Evolutionary conservation across 345 rosid genomes (phyloP).

Genomic region (Citrus trifoliata): DNA sequence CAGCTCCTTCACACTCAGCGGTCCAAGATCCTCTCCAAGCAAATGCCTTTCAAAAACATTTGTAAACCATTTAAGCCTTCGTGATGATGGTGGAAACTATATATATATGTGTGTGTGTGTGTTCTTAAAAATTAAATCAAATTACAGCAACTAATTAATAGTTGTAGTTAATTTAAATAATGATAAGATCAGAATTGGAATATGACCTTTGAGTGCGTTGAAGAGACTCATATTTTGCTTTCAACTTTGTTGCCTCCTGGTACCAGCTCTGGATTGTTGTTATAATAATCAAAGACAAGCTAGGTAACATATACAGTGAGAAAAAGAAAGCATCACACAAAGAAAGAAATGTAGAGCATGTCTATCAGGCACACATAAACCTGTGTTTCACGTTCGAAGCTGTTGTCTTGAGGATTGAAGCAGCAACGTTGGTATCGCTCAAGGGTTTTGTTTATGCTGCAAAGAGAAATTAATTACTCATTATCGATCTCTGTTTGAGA

Average conservation of each 20-base stretch:
- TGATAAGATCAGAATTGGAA: neutral
- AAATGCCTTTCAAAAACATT: slow-evolving; percentile 49
- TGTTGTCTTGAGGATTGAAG: slow-evolving; percentile 52
- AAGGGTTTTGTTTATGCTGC: slow-evolving; percentile 57
- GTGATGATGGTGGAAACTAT: too few species aligned
- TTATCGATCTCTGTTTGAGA: neutral
- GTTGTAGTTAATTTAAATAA: neutral
- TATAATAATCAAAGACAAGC: neutral
- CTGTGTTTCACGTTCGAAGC: slow-evolving; percentile 64
- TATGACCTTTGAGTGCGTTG: slow-evolving; percentile 76
- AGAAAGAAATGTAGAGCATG: too few species aligned
- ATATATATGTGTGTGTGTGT: neutral
- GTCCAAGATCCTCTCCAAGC: slow-evolving; percentile 91
- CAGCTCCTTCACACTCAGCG: slow-evolving; percentile 65
- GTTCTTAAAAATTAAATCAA: neutral
- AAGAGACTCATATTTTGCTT: slow-evolving; percentile 75
- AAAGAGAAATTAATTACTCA: neutral
- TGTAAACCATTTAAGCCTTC: neutral
- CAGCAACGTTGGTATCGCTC: slow-evolving; percentile 72
- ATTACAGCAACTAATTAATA: neutral
- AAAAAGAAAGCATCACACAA: neutral
- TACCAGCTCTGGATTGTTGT: slow-evolving; percentile 54
- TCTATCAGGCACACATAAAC: slow-evolving; percentile 18
- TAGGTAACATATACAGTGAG: neutral
- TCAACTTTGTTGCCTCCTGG: slow-evolving; percentile 71